Base-by-base conservation (phyloP, 257 asterid species). In the Lantana camara region DNA sequence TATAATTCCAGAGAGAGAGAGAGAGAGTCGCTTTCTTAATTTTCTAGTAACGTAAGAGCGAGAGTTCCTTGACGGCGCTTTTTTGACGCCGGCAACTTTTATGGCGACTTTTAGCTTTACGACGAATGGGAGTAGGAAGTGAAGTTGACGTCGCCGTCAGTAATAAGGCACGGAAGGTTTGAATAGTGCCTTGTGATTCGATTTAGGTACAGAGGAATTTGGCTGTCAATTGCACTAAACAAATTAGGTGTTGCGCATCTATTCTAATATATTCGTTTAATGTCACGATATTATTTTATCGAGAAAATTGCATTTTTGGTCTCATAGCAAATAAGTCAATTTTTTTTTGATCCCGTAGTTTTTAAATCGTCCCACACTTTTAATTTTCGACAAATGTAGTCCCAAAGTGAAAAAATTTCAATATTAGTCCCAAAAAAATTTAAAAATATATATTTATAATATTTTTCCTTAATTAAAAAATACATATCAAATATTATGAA, bases 101-200 rank as follows among this genome's bases (percentile, higher is more conserved):
- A 14, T 24, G 68, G 73, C 8, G 75, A 54, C 75, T 60, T 68
- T 76, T 66, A 17, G 45, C 44, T 30, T 70, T 46, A 12, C 23
- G 51, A 14, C 34, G 22, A 65, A 52, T 32, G n/a, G 11, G 14
- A 58, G 49, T 37, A 24, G 38, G 15, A 19, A 23, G 23, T 17
- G 10, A n/a, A 51, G 3, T 40, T 68, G 54, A 77, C 82, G 76
- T 42, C 76, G 79, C 82, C 82, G 82, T 77, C 53, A 77, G 73
- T 59, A 20, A 42, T 24, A 54, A 35, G 48, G 64, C 57, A 61
- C 65, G 63, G 54, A 50, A 54, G 58, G 61, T 71, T n/a, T 61
- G 78, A 64, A 63, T 11, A 48, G 75, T 62, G 68, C 30, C 51
- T 63, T n/a, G n/a, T n/a, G 2, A 27, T 64, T 38, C 56, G 47